A percentile compares a stretch with the other conserved stretches of the same genome.
These are phyloP conservation scores for Apostasia shenzhenica DNA, from an alignment of 106 monocot genomes.

Conservation along the genomic window DNA sequence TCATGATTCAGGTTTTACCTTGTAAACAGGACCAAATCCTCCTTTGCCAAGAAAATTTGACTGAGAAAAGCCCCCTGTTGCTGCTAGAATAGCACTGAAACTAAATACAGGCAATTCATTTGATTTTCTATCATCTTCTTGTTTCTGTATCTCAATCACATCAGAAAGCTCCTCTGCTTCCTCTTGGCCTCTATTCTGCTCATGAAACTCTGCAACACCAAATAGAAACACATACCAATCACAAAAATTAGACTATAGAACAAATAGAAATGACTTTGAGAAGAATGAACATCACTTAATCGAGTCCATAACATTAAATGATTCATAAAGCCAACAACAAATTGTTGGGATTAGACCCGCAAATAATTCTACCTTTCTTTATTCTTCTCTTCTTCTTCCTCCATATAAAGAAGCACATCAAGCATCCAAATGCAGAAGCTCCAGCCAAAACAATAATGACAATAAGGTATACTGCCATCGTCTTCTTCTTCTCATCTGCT, in stretches of 20 bases:
- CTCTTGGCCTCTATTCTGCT: not conserved
- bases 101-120: not conserved
- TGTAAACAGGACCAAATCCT: slow-evolving; percentile 3
- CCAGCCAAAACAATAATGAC: not conserved
- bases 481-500: not conserved
- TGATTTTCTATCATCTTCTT: not conserved
- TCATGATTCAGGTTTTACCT: not conserved
- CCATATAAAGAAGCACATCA: not conserved
- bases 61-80: slow-evolving; percentile 4
- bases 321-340: too few species aligned
- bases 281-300: too few species aligned
- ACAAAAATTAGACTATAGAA: not conserved
- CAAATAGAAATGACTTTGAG: too few species aligned
- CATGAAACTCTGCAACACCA: not conserved
- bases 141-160: slow-evolving; percentile 1
- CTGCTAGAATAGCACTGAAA: not conserved
- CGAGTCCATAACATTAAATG: too few species aligned
- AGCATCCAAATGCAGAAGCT: not conserved
- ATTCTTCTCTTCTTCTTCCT: not conserved
- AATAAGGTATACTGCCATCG: not conserved
- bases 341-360: not conserved
- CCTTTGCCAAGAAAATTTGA: slow-evolving; percentile 6
- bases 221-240: not conserved
- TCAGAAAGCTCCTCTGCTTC: not conserved
- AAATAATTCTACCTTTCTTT: not conserved